Conservation (phyloP, 2,329 filamentous ascomycete species). For the Aspergillus awamori region DNA sequence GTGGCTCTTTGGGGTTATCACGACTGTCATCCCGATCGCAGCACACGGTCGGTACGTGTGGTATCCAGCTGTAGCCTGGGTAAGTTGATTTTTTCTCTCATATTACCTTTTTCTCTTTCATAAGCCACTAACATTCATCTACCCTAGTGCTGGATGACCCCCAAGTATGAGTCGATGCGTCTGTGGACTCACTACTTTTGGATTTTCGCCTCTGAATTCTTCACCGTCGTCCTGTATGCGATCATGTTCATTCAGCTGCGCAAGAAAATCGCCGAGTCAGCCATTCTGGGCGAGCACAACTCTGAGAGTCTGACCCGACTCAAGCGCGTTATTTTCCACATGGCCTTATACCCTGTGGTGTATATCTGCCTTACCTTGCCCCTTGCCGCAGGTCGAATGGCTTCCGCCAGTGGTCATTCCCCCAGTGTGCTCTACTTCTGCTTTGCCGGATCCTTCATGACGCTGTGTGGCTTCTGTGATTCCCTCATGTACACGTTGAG, state of each 20-base stretch:
- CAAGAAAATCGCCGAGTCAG: slow-evolving; percentile 3
- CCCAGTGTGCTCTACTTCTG: slow-evolving; percentile 6
- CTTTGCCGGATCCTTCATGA: neutral
- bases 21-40: slow-evolving; percentile 8
- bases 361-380: slow-evolving; percentile 4
- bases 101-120: too few relatives aligned
- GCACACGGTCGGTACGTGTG: slow-evolving; percentile 7
- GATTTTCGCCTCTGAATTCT: slow-evolving; percentile 10
- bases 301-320: slow-evolving; percentile 7
- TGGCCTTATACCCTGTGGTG: slow-evolving; percentile 5
- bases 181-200: slow-evolving; percentile 9
- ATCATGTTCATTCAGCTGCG: slow-evolving; percentile 7
- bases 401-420: slow-evolving; percentile 1
- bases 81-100: neutral
- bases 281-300: slow-evolving; percentile 9
- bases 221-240: slow-evolving; percentile 6
- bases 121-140: neutral
- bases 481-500: slow-evolving; percentile 6
- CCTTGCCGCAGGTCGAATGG: slow-evolving; percentile 7
- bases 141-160: slow-evolving; percentile 7
- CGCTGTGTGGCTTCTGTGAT: slow-evolving; percentile 3
- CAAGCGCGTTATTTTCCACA: slow-evolving; percentile 7
- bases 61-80: slow-evolving; percentile 9
- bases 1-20: slow-evolving; percentile 4
- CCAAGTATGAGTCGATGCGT: slow-evolving; percentile 8